Evolutionary conservation across 228 moss, liverwort and hornwort genomes (phyloP), one percentile per base, ranked within the genome.

Genomic region (Sphagnum magellanicum): DNA sequence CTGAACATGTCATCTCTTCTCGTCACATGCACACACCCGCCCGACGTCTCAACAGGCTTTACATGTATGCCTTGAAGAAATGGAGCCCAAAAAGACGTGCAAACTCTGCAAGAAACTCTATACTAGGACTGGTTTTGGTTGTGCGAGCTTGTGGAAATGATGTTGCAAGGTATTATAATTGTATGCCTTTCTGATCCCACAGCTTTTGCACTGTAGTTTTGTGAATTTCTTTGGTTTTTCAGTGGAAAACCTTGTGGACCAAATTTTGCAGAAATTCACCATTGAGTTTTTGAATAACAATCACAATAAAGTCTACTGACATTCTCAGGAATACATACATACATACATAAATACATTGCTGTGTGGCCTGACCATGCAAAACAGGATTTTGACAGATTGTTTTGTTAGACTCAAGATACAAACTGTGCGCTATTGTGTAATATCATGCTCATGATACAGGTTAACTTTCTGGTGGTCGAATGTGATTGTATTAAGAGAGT

Each of bases 391-490:
- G 32, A 32, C 32, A 32, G 32, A 32, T 32, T 32, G 32, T 32
- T 32, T 32, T 32, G 32, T 32, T 32, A 32, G 32, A 32, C 32
- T 32, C 32, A 32, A 32, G 32, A 3, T 32, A 32, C 32, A 32
- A 32, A 32, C 32, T 32, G 32, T 55, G 55, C 1, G 55, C 55
- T 71, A 61, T 49, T 9, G 16, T 61, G 46, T 67, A 49, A 10
- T 67, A 53, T 70, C 62, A 46, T 74, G 32, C 17, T 65, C 61
- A 52, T 65, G 63, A 66, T 83, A 51, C 68, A 97, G 96, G 83
- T 78, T 97, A 77, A 91, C 86, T 50, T 97, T 91, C 59, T 97
- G 97, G 97, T 97, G 91, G 97, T 97, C 97, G 13, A 97, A 97
- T 67, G 84, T 97, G 4, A 91, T 93, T 15, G 68, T 85, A 4